These are phyloP conservation scores for Coelastrella sp. DNA, from an alignment of 139 green algal genomes.

Conservation along the genomic window DNA sequence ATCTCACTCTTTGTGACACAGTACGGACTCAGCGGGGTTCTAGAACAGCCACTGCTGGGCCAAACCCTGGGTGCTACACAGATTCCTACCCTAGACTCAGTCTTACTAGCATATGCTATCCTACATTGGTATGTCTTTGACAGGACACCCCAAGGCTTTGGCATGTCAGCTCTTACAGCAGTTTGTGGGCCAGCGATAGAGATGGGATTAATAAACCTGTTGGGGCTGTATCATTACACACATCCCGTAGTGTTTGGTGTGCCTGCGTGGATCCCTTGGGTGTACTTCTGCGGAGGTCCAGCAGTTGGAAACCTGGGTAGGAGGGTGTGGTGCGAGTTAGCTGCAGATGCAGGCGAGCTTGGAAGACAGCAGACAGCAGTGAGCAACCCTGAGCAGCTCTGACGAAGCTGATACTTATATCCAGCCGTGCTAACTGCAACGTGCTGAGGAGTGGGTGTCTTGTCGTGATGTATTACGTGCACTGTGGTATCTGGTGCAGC, in stretches of 20 bases:
- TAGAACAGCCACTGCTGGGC: constrained; percentile 54
- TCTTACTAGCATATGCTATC: constrained; percentile 39
- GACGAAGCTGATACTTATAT: too few species aligned
- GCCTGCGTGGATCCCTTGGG: constrained; percentile 69
- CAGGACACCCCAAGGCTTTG: constrained; percentile 54
- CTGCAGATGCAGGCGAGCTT: too few species aligned
- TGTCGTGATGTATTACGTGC: too few species aligned
- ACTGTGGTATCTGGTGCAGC: too few species aligned
- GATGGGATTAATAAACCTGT: constrained; percentile 55
- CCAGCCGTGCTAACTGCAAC: too few species aligned
- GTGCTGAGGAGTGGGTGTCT: too few species aligned
- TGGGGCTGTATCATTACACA: constrained; percentile 62
- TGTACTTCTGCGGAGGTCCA: constrained; percentile 61
- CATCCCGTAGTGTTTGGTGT: constrained; percentile 54
- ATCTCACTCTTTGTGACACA: constrained; percentile 66
- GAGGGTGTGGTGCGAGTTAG: constrained; percentile 12
- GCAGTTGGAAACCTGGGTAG: constrained; percentile 67
- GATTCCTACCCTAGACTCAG: constrained; percentile 20
- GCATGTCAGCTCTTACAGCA: constrained; percentile 57
- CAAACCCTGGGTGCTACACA: constrained; percentile 14
- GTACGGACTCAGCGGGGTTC: constrained; percentile 57
- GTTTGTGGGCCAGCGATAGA: constrained; percentile 54
- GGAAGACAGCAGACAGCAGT: too few species aligned
- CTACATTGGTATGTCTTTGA: constrained; percentile 55
- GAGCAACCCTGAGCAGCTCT: too few species aligned